These are phyloP conservation scores for Leccinum uliginosum DNA, from an alignment of 768 basidiomycete genomes.

Conservation along the genomic window DNA sequence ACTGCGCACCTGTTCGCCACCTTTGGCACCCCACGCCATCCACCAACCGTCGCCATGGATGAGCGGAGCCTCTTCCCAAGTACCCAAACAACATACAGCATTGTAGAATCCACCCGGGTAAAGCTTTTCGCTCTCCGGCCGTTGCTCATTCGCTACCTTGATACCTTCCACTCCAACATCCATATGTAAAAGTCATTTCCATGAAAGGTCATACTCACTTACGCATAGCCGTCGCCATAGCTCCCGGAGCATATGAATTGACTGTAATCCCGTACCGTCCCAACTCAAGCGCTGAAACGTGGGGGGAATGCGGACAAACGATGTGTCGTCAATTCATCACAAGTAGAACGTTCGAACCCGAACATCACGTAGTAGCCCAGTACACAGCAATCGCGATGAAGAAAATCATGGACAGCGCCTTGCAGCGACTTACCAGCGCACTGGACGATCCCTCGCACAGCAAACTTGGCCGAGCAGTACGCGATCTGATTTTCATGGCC, in stretches of 20 bases:
- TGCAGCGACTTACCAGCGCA: slow-evolving; percentile 14
- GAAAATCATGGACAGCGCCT: background rate
- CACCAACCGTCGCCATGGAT: background rate
- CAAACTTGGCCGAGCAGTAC: slow-evolving; percentile 14
- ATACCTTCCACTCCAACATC: background rate
- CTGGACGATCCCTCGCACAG: slow-evolving; percentile 6
- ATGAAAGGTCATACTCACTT: slow-evolving; percentile 4
- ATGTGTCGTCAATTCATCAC: slow-evolving; percentile 3
- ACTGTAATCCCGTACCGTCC: slow-evolving; percentile 23
- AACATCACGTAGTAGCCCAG: slow-evolving; percentile 3
- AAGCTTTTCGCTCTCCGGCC: background rate
- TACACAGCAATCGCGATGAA: background rate
- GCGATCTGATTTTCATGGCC: slow-evolving; percentile 8
- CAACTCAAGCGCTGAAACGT: slow-evolving; percentile 23
- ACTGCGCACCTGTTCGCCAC: slow-evolving; percentile 1
- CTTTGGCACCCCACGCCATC: background rate
- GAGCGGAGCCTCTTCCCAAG: background rate
- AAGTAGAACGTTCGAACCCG: background rate
- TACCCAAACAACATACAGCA: background rate
- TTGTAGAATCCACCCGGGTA: background rate
- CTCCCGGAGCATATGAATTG: slow-evolving; percentile 28
- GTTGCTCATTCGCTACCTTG: background rate
- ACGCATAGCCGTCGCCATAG: slow-evolving; percentile 25
- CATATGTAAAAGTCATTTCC: background rate
- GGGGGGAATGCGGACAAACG: slow-evolving; percentile 10